Percentiles rank a stretch among this genome's conserved stretches.
Conservation (phyloP, 257 asterid species). For the Catharanthus roseus region DNA sequence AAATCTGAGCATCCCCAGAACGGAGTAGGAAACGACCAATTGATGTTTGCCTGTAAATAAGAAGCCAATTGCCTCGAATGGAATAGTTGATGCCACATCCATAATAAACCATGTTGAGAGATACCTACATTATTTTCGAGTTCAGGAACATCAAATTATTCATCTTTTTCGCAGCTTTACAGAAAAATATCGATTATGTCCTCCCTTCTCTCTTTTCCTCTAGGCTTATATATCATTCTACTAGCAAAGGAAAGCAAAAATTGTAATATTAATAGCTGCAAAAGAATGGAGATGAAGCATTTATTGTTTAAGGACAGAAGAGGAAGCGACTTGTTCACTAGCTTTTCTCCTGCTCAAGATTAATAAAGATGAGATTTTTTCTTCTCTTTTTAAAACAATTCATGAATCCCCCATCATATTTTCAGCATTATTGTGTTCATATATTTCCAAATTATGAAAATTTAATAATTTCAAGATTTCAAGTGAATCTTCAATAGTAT, state of each 20-base stretch:
- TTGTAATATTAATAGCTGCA: no score
- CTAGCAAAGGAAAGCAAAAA: not conserved
- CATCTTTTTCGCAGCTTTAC: not conserved
- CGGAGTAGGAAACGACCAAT: slow-evolving; percentile 48
- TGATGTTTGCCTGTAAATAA: slow-evolving; percentile 62
- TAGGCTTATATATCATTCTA: not conserved
- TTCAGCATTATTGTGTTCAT: no score
- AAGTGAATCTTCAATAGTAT: no score
- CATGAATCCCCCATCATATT: no score
- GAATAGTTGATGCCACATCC: slow-evolving; percentile 91
- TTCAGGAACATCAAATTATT: not conserved
- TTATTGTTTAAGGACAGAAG: not conserved
- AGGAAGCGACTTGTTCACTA: not conserved
- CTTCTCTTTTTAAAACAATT: no score
- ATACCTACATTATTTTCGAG: slow-evolving; percentile 43
- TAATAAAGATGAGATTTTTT: no score
- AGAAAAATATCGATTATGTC: not conserved
- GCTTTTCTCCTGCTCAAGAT: not conserved
- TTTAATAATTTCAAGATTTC: no score
- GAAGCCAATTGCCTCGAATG: slow-evolving; percentile 62
- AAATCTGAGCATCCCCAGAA: slow-evolving; percentile 75
- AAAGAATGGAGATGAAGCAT: no score
- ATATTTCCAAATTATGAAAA: no score
- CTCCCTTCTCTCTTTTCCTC: not conserved
- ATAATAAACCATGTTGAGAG: slow-evolving; percentile 83